Evolutionary conservation across 306 rosid genomes (phyloP).

Genomic region (Begonia peltatifolia): DNA sequence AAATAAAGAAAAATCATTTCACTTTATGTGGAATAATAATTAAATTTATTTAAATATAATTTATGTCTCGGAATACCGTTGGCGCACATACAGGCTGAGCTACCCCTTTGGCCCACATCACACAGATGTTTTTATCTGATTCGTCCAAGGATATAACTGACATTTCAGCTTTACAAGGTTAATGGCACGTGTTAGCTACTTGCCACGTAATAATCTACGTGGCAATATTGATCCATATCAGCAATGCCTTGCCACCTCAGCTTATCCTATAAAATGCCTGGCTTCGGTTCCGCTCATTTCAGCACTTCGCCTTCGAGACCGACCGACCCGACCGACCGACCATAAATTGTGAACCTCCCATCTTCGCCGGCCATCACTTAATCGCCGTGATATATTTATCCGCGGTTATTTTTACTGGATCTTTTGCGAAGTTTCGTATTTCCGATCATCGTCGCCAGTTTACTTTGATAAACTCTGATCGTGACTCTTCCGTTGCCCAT

Average conservation of each 20-base stretch:
- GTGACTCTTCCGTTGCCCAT: constrained; percentile 4
- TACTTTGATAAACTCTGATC: constrained; percentile 44
- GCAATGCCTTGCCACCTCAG: constrained; percentile 3
- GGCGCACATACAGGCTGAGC: too few relatives aligned
- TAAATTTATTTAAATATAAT: too few relatives aligned
- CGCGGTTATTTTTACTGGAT: constrained; percentile 20
- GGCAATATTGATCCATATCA: constrained; percentile 34
- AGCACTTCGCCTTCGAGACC: neutral
- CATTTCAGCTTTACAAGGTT: neutral
- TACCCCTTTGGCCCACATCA: too few relatives aligned
- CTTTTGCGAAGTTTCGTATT: constrained; percentile 43
- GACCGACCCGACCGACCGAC: neutral
- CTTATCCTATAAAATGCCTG: constrained; percentile 23
- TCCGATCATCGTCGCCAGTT: constrained; percentile 74
- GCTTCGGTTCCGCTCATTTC: neutral
- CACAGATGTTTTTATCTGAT: too few relatives aligned
- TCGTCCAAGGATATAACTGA: constrained; percentile 3
- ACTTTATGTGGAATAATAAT: too few relatives aligned
- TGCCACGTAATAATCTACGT: constrained; percentile 18
- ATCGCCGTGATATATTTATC: constrained; percentile 54
- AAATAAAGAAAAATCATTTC: too few relatives aligned
- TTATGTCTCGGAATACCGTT: too few relatives aligned
- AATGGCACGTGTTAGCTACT: constrained; percentile 14
- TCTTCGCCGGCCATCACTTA: constrained; percentile 14
- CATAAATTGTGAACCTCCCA: neutral